phyloP scores from a whole-genome alignment of 2,329 filamentous ascomycete species.

The Diatrype stigma region DNA sequence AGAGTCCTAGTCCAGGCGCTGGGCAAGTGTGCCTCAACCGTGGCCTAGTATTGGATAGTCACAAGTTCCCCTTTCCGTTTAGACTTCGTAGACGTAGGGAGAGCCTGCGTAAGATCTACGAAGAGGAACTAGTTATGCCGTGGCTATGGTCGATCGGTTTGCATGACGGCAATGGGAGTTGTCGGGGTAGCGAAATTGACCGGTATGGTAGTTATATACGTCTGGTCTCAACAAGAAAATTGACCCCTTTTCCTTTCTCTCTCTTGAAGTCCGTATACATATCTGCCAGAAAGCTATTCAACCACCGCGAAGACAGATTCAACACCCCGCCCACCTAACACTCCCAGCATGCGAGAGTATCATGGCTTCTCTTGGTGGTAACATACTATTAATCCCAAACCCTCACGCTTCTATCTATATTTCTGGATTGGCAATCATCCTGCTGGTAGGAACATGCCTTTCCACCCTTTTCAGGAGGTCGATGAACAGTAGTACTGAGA shows the following conservation, averaged over 20 bases:
- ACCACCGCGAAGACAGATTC: slow-evolving; percentile 14
- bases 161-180: not conserved
- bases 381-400: slow-evolving; percentile 46
- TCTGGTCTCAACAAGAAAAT: not conserved
- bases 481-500: slow-evolving; percentile 34
- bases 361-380: slow-evolving; percentile 71
- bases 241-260: not conserved
- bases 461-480: slow-evolving; percentile 35
- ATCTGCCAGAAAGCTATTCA: slow-evolving; percentile 14
- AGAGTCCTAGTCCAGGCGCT: not conserved
- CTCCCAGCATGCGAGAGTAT: slow-evolving; percentile 60
- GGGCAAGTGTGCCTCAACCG: not conserved
- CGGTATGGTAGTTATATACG: not conserved
- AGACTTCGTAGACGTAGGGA: not conserved
- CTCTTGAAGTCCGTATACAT: slow-evolving; percentile 4
- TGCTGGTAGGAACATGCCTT: slow-evolving; percentile 49
- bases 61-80: not conserved
- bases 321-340: slow-evolving; percentile 18
- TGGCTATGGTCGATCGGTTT: not conserved
- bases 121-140: not conserved
- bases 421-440: slow-evolving; percentile 47
- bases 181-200: not conserved
- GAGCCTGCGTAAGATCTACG: not conserved
- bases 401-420: slow-evolving; percentile 46
- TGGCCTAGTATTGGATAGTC: not conserved